A percentile compares a stretch with the other conserved stretches of the same genome.
Evolutionary conservation across 257 asterid species (phyloP).

Genomic region (Henckelia pumila): DNA sequence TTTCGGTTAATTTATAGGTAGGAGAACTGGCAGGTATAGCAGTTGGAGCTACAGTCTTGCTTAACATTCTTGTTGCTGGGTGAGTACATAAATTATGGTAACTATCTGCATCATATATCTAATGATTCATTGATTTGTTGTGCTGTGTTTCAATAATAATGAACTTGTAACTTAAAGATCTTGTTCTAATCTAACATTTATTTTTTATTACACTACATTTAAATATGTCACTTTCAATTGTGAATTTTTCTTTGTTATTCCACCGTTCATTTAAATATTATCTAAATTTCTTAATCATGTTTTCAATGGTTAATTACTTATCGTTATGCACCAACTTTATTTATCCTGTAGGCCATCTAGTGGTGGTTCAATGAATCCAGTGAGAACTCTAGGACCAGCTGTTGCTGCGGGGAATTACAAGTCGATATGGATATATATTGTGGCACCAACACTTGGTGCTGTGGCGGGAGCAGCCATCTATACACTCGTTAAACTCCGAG

Average conservation of each 20-base stretch:
- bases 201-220: no score
- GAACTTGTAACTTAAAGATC: not conserved
- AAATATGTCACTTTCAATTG: no score
- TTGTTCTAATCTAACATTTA: not conserved
- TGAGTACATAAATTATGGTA: conserved; percentile 25
- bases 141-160: not conserved
- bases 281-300: no score
- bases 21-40: conserved; percentile 85
- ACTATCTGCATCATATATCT: no score
- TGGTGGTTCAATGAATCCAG: conserved; percentile 94
- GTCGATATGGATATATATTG: conserved; percentile 71
- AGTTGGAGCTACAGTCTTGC: conserved; percentile 86
- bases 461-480: conserved; percentile 67
- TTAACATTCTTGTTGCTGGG: conserved; percentile 92
- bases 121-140: not conserved
- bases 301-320: no score
- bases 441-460: conserved; percentile 89
- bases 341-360: conserved; percentile 59
- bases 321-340: not conserved
- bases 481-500: conserved; percentile 46
- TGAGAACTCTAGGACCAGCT: conserved; percentile 85
- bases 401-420: conserved; percentile 83
- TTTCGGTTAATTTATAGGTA: conserved; percentile 27
- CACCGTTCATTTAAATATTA: no score
- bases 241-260: no score